These are phyloP conservation scores for Lachnellula occidentalis DNA, from an alignment of 2,329 filamentous ascomycete genomes.

Conservation along the genomic window DNA sequence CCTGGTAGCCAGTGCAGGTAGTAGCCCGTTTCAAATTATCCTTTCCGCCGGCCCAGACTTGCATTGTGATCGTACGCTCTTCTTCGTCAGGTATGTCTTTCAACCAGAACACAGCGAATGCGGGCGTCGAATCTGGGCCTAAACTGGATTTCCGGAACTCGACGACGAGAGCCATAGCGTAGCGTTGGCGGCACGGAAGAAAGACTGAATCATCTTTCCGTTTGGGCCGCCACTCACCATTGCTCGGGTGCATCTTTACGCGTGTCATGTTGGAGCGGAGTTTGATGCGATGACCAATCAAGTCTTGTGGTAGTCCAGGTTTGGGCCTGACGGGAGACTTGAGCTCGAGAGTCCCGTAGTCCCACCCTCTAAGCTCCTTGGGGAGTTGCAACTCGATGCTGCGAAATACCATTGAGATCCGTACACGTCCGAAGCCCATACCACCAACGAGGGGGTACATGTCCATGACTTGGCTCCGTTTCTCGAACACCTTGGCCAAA, in stretches of 20 bases:
- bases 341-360: constrained; percentile 65
- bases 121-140: constrained; percentile 49
- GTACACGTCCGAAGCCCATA: constrained; percentile 63
- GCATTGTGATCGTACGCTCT: constrained; percentile 49
- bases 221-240: constrained; percentile 48
- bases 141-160: constrained; percentile 54
- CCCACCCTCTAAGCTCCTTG: constrained; percentile 58
- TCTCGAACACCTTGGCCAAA: constrained; percentile 53
- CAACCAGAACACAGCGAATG: constrained; percentile 63
- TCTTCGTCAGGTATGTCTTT: constrained; percentile 66
- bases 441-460: constrained; percentile 65
- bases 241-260: constrained; percentile 42
- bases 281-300: constrained; percentile 46
- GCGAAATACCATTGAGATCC: constrained; percentile 69
- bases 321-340: constrained; percentile 45
- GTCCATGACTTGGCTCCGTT: constrained; percentile 59
- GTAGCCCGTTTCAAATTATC: constrained; percentile 49
- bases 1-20: constrained; percentile 32
- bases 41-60: constrained; percentile 57
- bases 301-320: constrained; percentile 39
- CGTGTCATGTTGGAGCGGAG: constrained; percentile 54
- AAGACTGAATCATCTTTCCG: constrained; percentile 38
- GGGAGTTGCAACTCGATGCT: constrained; percentile 60
- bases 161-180: constrained; percentile 49
- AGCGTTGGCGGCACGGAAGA: constrained; percentile 56